Conservation (phyloP, 176 grass and related monocot genomes). For the Cocos nucifera region DNA sequence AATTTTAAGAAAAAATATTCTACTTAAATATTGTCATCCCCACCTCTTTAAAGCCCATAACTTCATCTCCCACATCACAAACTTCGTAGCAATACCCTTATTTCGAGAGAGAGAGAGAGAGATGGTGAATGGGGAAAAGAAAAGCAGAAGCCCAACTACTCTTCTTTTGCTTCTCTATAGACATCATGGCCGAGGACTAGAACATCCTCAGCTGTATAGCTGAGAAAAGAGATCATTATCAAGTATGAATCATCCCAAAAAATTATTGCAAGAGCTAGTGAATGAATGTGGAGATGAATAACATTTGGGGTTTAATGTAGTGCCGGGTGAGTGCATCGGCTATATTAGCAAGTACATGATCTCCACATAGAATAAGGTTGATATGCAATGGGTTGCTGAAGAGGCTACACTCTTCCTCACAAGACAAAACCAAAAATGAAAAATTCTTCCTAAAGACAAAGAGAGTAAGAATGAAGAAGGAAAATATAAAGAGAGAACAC, state of each 20-base stretch:
- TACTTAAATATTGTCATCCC: too few relatives aligned
- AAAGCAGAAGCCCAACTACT: background rate
- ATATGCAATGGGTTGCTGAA: background rate
- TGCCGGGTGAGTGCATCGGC: slow-evolving; percentile 1
- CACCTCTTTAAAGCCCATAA: too few relatives aligned
- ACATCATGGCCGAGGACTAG: slow-evolving; percentile 5
- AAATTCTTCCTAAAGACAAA: too few relatives aligned
- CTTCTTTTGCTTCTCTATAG: background rate
- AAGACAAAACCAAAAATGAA: too few relatives aligned
- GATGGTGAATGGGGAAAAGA: too few relatives aligned
- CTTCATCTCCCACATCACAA: too few relatives aligned
- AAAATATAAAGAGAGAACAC: too few relatives aligned
- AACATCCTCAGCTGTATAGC: slow-evolving; percentile 12
- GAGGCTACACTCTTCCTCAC: slow-evolving; percentile 1
- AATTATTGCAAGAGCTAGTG: slow-evolving; percentile 5
- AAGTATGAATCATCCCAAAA: background rate
- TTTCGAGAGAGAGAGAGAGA: too few relatives aligned
- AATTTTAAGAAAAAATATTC: too few relatives aligned
- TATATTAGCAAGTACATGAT: slow-evolving; percentile 5
- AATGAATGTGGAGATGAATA: slow-evolving; percentile 11
- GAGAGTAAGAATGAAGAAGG: too few relatives aligned
- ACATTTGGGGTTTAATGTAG: slow-evolving; percentile 9
- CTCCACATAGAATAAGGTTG: slow-evolving; percentile 6
- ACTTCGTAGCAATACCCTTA: too few relatives aligned
- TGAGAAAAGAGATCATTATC: background rate